Evolutionary conservation across 2,329 filamentous ascomycete genomes (phyloP), one percentile per base, ranked within the genome.

Genomic region (Huntiella decipiens): DNA sequence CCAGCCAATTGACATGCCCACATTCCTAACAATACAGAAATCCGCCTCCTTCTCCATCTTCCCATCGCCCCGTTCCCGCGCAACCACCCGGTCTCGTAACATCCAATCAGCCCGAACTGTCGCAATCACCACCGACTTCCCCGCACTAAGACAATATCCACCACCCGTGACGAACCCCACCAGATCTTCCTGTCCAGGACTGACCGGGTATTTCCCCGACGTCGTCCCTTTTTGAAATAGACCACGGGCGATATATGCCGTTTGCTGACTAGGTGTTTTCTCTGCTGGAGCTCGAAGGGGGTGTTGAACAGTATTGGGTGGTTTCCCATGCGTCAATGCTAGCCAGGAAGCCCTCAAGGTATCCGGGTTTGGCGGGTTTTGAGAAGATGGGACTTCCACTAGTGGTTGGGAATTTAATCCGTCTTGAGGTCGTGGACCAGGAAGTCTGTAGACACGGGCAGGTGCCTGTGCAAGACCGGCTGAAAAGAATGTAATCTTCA

Each of bases 121-220:
- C 0, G 82, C 91, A 49, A 96, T 68, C 0, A 78, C 88, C 12
- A 76, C 77, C 1, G 80, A 82, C 52, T 70, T 73, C 0, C 88
- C 91, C 52, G 81, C 74, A 2, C 74, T 73, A 2, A 96, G 70
- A 55, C 80, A 86, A 58, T 80, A 94, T 43, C 82, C 79, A 0
- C 88, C 91, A 1, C 80, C 81, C 2, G 86, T 95, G 17, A 95
- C 78, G 58, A 93, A 98, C 0, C 91, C 91, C 43, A 96, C 73
- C 10, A 96, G 66, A 57, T 95, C 82, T 16, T 72, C 67, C 51
- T 77, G 76, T 7, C 68, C 67, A 0, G 88, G 88, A 56, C 1
- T 79, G 79, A 53, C 83, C 74, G 73, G 76, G 52, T 60, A 65
- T 13, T 61, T 60, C 2, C 59, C 56, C 15, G 57, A 55, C 6